Conservation (phyloP, 164 flowering plant species). For the Vitis vinifera region DNA sequence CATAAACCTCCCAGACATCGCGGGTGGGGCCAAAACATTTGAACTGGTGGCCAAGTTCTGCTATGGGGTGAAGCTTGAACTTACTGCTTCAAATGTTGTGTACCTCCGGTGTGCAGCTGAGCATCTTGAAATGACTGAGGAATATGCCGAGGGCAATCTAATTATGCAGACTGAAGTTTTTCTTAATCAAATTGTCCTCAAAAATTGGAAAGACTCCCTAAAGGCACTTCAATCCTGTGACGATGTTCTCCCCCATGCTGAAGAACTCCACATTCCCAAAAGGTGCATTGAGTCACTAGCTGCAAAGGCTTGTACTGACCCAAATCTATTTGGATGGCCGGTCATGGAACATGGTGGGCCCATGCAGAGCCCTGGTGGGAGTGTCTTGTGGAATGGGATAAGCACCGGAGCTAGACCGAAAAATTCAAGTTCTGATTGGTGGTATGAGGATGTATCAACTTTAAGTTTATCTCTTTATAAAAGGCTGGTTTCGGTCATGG, state of each 20-base stretch:
- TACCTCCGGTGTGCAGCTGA: conserved; percentile 84
- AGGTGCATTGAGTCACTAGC: conserved; percentile 82
- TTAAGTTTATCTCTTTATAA: conserved; percentile 74
- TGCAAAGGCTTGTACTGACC: conserved; percentile 74
- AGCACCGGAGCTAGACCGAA: conserved; percentile 88
- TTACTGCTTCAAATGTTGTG: conserved; percentile 85
- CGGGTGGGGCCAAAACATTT: conserved; percentile 86
- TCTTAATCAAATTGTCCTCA: conserved; percentile 74
- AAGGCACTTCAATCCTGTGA: conserved; percentile 82
- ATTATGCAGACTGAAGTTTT: conserved; percentile 72
- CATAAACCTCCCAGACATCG: conserved; percentile 59
- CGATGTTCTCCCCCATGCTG: conserved; percentile 74
- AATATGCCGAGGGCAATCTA: conserved; percentile 82
- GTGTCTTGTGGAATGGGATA: conserved; percentile 92
- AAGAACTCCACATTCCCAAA: conserved; percentile 61
- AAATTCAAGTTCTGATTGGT: conserved; percentile 79
- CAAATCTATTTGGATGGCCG: conserved; percentile 90
- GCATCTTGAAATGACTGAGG: conserved; percentile 89
- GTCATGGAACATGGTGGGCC: conserved; percentile 74
- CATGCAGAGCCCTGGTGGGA: conserved; percentile 95
- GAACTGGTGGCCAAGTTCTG: conserved; percentile 93
- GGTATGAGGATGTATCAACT: conserved; percentile 86
- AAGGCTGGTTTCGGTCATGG: conserved; percentile 72
- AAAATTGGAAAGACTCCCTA: conserved; percentile 83
- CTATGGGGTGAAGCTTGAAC: conserved; percentile 89